Evolutionary conservation across 2,329 filamentous ascomycete genomes (phyloP).

Genomic region (Exophiala sideris): DNA sequence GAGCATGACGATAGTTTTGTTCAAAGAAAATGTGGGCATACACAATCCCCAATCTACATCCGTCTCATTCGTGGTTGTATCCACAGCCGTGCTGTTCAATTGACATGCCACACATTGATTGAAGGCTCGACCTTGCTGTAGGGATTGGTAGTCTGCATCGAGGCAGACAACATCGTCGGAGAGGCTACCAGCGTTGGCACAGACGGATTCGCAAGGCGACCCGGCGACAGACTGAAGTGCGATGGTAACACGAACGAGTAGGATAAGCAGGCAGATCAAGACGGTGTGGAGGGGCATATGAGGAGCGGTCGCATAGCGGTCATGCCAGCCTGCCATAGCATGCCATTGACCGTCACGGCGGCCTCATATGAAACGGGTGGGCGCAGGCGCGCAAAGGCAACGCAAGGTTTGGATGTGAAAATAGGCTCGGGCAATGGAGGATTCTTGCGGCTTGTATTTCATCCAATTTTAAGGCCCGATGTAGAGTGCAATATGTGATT

Average conservation of each 20-base stretch:
- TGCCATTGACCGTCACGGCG: slow-evolving; percentile 22
- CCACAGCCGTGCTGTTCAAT: slow-evolving; percentile 38
- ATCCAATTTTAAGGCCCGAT: slow-evolving; percentile 12
- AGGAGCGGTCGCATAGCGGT: slow-evolving; percentile 22
- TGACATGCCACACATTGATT: slow-evolving; percentile 42
- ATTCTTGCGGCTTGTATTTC: slow-evolving; percentile 1
- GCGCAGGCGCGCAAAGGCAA: slow-evolving; percentile 7
- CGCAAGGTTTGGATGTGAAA: slow-evolving; percentile 7
- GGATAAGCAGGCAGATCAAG: slow-evolving; percentile 15
- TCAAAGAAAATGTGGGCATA: slow-evolving; percentile 30
- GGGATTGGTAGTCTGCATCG: slow-evolving; percentile 37
- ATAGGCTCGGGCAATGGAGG: no score
- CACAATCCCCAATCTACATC: slow-evolving; percentile 47
- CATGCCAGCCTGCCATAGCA: slow-evolving; percentile 26
- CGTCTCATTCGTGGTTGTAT: slow-evolving; percentile 35
- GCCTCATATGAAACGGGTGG: slow-evolving; percentile 24
- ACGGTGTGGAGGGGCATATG: slow-evolving; percentile 2
- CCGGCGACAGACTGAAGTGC: slow-evolving; percentile 24
- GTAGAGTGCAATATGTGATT: background rate
- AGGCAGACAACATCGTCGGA: slow-evolving; percentile 41
- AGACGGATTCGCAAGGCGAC: slow-evolving; percentile 26
- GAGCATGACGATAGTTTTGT: background rate
- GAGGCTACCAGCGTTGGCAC: slow-evolving; percentile 33
- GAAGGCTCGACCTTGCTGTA: slow-evolving; percentile 36
- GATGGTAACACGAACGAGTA: slow-evolving; percentile 15